Percentiles rank a stretch among this genome's conserved stretches.
Conservation (phyloP, 805 yeast species). For the Jamesozyma gamospora region DNA sequence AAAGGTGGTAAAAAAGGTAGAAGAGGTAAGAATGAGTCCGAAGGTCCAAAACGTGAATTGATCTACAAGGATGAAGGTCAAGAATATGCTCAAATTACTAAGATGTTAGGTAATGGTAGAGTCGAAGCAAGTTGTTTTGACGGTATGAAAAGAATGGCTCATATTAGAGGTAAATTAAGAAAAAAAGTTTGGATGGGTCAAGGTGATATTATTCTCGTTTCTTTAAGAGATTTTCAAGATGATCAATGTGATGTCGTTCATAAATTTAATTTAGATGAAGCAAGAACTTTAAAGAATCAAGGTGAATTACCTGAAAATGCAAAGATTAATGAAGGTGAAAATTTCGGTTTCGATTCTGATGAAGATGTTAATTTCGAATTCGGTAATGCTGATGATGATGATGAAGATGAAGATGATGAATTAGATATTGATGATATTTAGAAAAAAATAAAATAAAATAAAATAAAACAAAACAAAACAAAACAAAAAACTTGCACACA, state of each 20-base stretch:
- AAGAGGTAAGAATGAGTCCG: conserved; percentile 95
- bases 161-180: conserved; percentile 97
- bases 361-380: conserved; percentile 98
- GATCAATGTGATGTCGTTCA: conserved; percentile 97
- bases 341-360: conserved; percentile 91
- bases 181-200: conserved; percentile 99
- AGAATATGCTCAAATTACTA: conserved; percentile 96
- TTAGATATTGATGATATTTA: conserved; percentile 92
- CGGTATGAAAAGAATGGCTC: conserved; percentile 88
- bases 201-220: conserved; percentile 93
- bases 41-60: conserved; percentile 88
- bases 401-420: conserved; percentile 53
- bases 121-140: conserved; percentile 93
- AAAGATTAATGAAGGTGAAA: conserved; percentile 94
- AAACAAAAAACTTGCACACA: no score
- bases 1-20: conserved; percentile 85
- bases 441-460: no score
- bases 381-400: conserved; percentile 82
- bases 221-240: conserved; percentile 97
- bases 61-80: conserved; percentile 90
- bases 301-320: conserved; percentile 98
- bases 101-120: conserved; percentile 97
- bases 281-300: conserved; percentile 86
- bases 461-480: no score
- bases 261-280: conserved; percentile 95